Evolutionary conservation across 768 basidiomycete genomes (phyloP).

Genomic region (Termitomyces sp.): DNA sequence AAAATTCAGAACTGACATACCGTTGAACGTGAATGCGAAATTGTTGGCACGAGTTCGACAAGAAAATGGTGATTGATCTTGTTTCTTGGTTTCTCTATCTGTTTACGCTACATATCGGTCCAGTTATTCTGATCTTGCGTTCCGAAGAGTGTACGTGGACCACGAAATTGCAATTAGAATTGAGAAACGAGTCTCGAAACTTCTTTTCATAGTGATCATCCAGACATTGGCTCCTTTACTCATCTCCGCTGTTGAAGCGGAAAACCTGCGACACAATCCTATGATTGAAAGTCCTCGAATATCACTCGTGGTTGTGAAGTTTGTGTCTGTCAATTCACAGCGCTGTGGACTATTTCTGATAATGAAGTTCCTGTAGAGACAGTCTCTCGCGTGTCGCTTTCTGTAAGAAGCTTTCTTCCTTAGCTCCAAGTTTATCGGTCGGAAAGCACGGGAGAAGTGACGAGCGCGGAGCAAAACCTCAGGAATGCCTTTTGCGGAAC

Average conservation of each 20-base stretch:
- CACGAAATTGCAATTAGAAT: neutral
- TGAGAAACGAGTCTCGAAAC: neutral
- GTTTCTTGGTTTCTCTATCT: neutral
- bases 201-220: neutral
- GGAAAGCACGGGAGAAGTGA: neutral
- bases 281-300: neutral
- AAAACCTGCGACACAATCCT: neutral
- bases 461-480: neutral
- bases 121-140: conserved; percentile 6
- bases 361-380: neutral
- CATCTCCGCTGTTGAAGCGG: neutral
- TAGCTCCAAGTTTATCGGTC: neutral
- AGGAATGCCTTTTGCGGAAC: neutral
- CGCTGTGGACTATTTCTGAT: neutral
- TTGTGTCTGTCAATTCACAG: neutral
- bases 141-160: neutral
- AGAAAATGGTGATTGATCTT: conserved; percentile 30
- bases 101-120: neutral
- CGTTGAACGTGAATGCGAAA: conserved; percentile 17
- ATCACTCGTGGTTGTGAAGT: neutral
- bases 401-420: neutral
- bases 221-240: neutral
- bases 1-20: conserved; percentile 19
- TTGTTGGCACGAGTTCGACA: conserved; percentile 25
- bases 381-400: neutral